A percentile compares a stretch with the other conserved stretches of the same genome.
phyloP scores from a whole-genome alignment of 306 rosid species.

The Astragalus glycyphyllos region DNA sequence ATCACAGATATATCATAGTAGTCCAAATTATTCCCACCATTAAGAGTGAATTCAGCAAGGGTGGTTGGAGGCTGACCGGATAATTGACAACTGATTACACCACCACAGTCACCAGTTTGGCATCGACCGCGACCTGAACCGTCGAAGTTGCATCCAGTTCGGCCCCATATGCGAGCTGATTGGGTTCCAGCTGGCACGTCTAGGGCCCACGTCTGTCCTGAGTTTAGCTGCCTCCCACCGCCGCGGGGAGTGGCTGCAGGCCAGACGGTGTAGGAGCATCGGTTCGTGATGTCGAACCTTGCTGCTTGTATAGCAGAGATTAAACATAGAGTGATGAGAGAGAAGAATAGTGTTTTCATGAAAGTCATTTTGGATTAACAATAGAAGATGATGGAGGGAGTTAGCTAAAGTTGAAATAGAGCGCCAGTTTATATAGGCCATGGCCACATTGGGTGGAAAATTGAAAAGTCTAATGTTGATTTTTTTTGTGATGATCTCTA shows the following conservation, averaged over 20 bases:
- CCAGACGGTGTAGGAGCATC: conserved; percentile 63
- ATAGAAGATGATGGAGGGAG: too few species aligned
- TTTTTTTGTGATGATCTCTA: too few species aligned
- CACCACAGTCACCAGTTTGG: conserved; percentile 65
- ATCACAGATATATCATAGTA: neutral
- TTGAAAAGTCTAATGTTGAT: too few species aligned
- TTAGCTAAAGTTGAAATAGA: too few species aligned
- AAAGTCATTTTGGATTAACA: neutral
- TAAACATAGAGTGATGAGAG: neutral
- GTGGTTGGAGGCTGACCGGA: conserved; percentile 1
- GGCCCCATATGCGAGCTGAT: conserved; percentile 66
- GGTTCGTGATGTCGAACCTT: conserved; percentile 52
- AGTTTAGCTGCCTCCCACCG: conserved; percentile 47
- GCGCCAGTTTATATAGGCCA: too few species aligned
- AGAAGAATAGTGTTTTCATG: neutral
- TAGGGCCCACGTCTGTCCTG: conserved; percentile 43
- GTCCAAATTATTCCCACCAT: neutral
- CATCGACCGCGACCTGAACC: conserved; percentile 52
- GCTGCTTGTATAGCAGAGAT: conserved; percentile 28
- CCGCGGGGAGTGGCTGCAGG: conserved; percentile 51
- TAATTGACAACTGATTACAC: conserved; percentile 27
- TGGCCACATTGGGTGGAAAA: too few species aligned
- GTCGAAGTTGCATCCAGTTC: conserved; percentile 68
- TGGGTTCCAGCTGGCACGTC: conserved; percentile 40
- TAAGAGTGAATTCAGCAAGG: conserved; percentile 9